Evolutionary conservation across 345 rosid species (phyloP), one percentile per base, ranked within the genome.

Genomic region (Eucalyptus fibrosa): DNA sequence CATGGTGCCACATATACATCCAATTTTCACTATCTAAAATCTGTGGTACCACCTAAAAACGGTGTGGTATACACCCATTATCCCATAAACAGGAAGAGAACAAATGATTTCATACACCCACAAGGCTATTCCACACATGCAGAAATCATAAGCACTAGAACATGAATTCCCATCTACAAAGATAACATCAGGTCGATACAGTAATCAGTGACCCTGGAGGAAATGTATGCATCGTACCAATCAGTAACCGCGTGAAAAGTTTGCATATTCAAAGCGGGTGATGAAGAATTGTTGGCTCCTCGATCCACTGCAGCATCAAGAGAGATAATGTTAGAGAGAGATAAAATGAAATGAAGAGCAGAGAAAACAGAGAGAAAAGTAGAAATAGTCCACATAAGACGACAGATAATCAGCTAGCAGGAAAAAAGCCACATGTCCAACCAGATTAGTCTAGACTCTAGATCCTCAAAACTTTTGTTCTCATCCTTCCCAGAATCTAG

Each of bases 141-240:
- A 19, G 26, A 69, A 69, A 9, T 19, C 45, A 37, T 37, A 34
- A 72, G 15, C 82, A 37, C 82, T 19, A 11, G 82, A 72, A 34
- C 45, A 5, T 72, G 45, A 72, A 72, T 37, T 72, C 6, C 98
- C 97, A 65, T 95, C 99, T 23, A 97, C 89, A 87, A 97, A 97
- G 91, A 97, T 92, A 92, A 97, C 89, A 89, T 91, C 95, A 15
- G 99, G 98, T 7, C 97, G 96, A 88, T 94, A 93, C 69, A 95
- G 97, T 93, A 97, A 92, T 88, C 97, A 8, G 97, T 95, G 65
- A 97, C 97, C 93, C 97, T 92, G 6, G 98, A 96, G 67, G 98
- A 95, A 72, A 95, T 94, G 88, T 97, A 97, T 2, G 98, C 97
- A 49, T 95, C 93, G 92, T 95, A 97, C 99, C 99, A 97, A 94